Percentiles rank a stretch among this genome's conserved stretches.
Evolutionary conservation across 192 early-diverging fungal species (phyloP).

Genomic region (Coemansia sp.): DNA sequence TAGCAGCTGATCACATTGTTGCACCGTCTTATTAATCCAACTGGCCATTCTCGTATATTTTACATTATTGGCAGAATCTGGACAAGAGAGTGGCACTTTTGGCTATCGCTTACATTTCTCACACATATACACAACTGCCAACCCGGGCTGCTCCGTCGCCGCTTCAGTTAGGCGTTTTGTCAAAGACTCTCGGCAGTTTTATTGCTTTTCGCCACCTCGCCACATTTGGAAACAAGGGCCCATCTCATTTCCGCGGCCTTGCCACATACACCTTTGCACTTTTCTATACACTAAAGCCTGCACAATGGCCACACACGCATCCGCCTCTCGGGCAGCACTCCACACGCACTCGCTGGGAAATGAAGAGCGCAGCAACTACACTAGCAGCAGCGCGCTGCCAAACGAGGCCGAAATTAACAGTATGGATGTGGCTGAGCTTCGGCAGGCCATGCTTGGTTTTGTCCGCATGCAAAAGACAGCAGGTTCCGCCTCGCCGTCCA

Average conservation of each 20-base stretch:
- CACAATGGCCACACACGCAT: slow-evolving; percentile 30
- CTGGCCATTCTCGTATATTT: slow-evolving; percentile 16
- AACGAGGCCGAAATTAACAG: slow-evolving; percentile 45
- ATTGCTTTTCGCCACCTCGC: slow-evolving; percentile 3
- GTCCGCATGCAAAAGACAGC: slow-evolving; percentile 23
- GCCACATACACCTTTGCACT: background rate
- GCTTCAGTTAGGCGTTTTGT: background rate
- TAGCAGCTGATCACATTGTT: slow-evolving; percentile 24
- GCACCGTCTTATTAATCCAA: slow-evolving; percentile 19
- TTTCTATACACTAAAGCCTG: slow-evolving; percentile 3
- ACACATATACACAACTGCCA: slow-evolving; percentile 1
- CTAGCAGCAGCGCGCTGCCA: slow-evolving; percentile 16
- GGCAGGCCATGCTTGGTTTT: slow-evolving; percentile 26
- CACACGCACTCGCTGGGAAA: slow-evolving; percentile 12
- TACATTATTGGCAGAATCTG: background rate
- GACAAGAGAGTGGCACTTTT: slow-evolving; percentile 9
- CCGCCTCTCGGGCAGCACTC: slow-evolving; percentile 23
- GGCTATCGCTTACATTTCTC: slow-evolving; percentile 8
- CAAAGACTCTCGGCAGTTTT: background rate
- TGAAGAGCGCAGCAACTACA: slow-evolving; percentile 7
- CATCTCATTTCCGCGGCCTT: background rate
- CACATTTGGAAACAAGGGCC: slow-evolving; percentile 18
- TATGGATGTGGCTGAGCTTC: slow-evolving; percentile 51
- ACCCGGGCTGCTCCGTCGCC: background rate
- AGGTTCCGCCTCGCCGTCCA: slow-evolving; percentile 12